These are phyloP conservation scores for Phanerochaete carnosa DNA, from an alignment of 768 basidiomycete species.

Conservation along the genomic window DNA sequence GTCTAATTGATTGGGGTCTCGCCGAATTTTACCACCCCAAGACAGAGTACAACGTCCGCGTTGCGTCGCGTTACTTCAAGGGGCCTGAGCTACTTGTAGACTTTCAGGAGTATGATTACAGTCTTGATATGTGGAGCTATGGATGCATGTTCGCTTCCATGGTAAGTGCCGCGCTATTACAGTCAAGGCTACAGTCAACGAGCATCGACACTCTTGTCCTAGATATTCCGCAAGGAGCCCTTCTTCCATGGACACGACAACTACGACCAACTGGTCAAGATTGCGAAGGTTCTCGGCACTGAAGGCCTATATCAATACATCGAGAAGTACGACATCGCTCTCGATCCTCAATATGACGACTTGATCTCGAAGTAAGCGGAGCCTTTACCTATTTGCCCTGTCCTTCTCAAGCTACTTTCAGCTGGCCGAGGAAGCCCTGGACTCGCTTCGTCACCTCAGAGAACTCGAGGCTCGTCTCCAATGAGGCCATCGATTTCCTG, in stretches of 20 bases:
- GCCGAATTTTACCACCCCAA: slow-evolving; percentile 98
- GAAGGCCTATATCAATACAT: slow-evolving; percentile 92
- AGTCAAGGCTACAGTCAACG: background rate
- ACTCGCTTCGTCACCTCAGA: slow-evolving; percentile 92
- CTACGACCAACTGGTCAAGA: slow-evolving; percentile 97
- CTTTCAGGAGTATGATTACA: slow-evolving; percentile 98
- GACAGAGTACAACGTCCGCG: slow-evolving; percentile 97
- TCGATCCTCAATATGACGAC: slow-evolving; percentile 96
- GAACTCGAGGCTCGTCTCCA: slow-evolving; percentile 94
- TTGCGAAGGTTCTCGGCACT: slow-evolving; percentile 95
- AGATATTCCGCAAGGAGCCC: slow-evolving; percentile 99
- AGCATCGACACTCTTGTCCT: slow-evolving; percentile 4
- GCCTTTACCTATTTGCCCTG: background rate
- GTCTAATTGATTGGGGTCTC: slow-evolving; percentile 97
- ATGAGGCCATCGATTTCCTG: slow-evolving; percentile 93
- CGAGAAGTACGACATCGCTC: slow-evolving; percentile 92
- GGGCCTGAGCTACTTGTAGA: slow-evolving; percentile 95
- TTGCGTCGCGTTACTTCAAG: slow-evolving; percentile 97
- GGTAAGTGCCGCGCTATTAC: slow-evolving; percentile 46
- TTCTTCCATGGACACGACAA: slow-evolving; percentile 99
- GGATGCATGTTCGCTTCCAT: slow-evolving; percentile 99
- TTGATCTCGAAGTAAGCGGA: slow-evolving; percentile 59
- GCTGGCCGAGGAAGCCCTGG: slow-evolving; percentile 95
- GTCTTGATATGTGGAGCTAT: slow-evolving; percentile 97
- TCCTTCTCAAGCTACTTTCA: slow-evolving; percentile 24